Evolutionary conservation across 495 filamentous ascomycete genomes (phyloP).

Genomic region (Daldinia childiae): DNA sequence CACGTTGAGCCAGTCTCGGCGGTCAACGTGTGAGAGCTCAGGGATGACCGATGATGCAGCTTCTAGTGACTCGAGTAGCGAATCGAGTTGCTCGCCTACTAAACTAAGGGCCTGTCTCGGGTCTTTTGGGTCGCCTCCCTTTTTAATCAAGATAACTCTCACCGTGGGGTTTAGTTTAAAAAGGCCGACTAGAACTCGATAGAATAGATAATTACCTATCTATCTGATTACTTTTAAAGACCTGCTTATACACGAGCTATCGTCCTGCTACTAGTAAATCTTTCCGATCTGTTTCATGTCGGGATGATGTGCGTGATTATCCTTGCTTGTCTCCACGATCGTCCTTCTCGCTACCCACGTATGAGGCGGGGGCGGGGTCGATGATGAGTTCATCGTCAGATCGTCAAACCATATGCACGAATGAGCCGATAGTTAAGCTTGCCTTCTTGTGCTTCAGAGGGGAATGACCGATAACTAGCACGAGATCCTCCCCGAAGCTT

Average conservation of each 20-base stretch:
- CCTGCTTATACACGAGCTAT: not conserved
- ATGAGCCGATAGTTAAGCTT: constrained; percentile 33
- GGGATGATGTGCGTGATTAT: constrained; percentile 45
- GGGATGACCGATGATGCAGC: constrained; percentile 41
- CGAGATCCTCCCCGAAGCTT: constrained; percentile 15
- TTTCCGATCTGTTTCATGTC: constrained; percentile 39
- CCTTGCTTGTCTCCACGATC: constrained; percentile 40
- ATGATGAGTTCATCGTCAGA: constrained; percentile 45
- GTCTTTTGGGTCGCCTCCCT: constrained; percentile 13
- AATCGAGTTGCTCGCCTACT: constrained; percentile 33
- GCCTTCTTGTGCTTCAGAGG: constrained; percentile 13
- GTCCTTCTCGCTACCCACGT: constrained; percentile 30
- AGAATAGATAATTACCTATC: not conserved
- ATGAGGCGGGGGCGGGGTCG: constrained; percentile 42
- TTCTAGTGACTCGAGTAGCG: constrained; percentile 11
- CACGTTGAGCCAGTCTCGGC: constrained; percentile 38
- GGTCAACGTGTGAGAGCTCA: constrained; percentile 47
- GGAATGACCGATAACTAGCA: constrained; percentile 18
- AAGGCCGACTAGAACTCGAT: constrained; percentile 16
- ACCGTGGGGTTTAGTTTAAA: constrained; percentile 11
- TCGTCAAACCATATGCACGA: constrained; percentile 41
- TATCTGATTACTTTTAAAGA: not conserved
- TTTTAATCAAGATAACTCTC: constrained; percentile 12
- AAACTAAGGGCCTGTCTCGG: constrained; percentile 9
- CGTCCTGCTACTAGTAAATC: constrained; percentile 17